These are phyloP conservation scores for Linum usitatissimum DNA, from an alignment of 345 rosid genomes.

Conservation along the genomic window DNA sequence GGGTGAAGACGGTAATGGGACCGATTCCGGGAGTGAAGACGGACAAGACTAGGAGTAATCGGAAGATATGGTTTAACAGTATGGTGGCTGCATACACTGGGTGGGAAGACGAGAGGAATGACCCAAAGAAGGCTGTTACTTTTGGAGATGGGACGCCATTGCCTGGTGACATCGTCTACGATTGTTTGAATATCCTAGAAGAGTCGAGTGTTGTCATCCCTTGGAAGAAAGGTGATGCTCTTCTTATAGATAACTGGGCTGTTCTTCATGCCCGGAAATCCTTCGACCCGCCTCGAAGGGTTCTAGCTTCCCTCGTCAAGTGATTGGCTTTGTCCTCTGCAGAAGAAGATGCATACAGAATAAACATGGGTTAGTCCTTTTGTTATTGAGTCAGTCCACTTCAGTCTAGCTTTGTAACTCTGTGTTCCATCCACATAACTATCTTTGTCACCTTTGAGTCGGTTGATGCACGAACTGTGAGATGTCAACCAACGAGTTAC, in stretches of 20 bases:
- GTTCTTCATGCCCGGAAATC: slow-evolving; percentile 74
- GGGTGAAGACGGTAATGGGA: slow-evolving; percentile 70
- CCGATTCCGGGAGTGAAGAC: slow-evolving; percentile 71
- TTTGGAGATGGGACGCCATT: slow-evolving; percentile 62
- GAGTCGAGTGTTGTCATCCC: slow-evolving; percentile 73
- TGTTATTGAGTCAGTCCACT: too few relatives aligned
- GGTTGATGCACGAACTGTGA: too few relatives aligned
- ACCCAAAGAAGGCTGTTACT: slow-evolving; percentile 40
- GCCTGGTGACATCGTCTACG: slow-evolving; percentile 48
- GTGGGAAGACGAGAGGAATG: slow-evolving; percentile 44
- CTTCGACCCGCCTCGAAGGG: slow-evolving; percentile 59
- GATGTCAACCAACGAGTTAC: too few relatives aligned
- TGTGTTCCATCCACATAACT: too few relatives aligned
- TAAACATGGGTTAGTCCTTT: too few relatives aligned
- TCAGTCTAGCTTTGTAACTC: too few relatives aligned
- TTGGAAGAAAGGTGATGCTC: slow-evolving; percentile 78
- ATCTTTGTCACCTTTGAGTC: too few relatives aligned
- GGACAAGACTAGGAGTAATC: slow-evolving; percentile 52
- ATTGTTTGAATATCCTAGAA: slow-evolving; percentile 57
- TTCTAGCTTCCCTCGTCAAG: slow-evolving; percentile 81
- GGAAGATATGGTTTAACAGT: slow-evolving; percentile 85
- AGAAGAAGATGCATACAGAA: too few relatives aligned
- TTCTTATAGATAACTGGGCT: slow-evolving; percentile 76
- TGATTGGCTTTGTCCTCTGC: slow-evolving; percentile 14
- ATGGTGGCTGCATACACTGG: slow-evolving; percentile 89